Evolutionary conservation across 768 basidiomycete genomes (phyloP).

Genomic region (Naganishia randhawae): DNA sequence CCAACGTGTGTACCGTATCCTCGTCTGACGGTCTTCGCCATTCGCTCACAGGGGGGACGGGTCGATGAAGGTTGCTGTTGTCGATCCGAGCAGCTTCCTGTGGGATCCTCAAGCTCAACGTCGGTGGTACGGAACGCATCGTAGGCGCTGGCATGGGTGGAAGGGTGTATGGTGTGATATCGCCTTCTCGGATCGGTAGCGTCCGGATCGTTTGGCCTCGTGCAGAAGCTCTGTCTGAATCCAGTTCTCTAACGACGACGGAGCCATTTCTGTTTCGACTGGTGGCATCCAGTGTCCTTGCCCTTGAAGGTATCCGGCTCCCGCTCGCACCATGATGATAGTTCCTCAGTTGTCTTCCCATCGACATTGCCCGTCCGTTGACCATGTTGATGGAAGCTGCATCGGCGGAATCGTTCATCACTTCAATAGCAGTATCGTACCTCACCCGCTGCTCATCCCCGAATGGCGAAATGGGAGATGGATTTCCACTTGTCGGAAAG

Average conservation of each 20-base stretch:
- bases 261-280: not conserved
- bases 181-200: slow-evolving; percentile 11
- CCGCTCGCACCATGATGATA: too few species aligned
- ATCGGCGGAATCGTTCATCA: not conserved
- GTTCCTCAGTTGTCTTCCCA: not conserved
- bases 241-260: slow-evolving; percentile 13
- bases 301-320: not conserved
- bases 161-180: slow-evolving; percentile 15
- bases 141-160: slow-evolving; percentile 6
- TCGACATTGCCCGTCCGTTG: slow-evolving; percentile 20
- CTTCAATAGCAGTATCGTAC: not conserved
- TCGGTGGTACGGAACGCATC: not conserved
- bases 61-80: not conserved
- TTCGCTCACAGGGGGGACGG: not conserved
- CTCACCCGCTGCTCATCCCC: slow-evolving; percentile 10
- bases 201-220: slow-evolving; percentile 14
- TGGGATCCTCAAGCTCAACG: not conserved
- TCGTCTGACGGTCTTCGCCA: slow-evolving; percentile 15
- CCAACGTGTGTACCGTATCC: slow-evolving; percentile 12
- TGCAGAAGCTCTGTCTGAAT: slow-evolving; percentile 12
- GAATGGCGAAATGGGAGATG: slow-evolving; percentile 5
- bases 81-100: not conserved
- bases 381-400: slow-evolving; percentile 16
- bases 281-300: slow-evolving; percentile 2
- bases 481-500: not conserved